Conservation (phyloP, 23 red algal species). For the Gracilaria vermiculophylla region DNA sequence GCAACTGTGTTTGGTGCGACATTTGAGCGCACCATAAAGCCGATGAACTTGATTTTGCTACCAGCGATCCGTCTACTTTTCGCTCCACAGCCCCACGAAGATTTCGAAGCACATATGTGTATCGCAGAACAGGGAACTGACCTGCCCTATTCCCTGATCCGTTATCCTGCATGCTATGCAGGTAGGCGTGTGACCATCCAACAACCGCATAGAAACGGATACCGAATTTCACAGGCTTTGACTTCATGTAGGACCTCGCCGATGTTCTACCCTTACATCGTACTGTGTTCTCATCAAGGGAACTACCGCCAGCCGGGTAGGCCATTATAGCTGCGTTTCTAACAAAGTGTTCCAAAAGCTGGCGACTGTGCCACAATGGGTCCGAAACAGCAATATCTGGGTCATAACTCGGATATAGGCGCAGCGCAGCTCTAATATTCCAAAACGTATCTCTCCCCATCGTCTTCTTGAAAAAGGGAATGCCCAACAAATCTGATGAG, state of each 20-base stretch:
- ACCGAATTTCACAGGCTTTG: conserved; percentile 13
- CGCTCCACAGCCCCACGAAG: conserved; percentile 14
- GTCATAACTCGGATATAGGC: neutral
- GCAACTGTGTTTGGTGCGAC: neutral
- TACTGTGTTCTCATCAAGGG: conserved; percentile 1
- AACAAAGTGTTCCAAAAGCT: neutral
- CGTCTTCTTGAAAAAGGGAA: neutral
- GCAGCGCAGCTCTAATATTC: neutral
- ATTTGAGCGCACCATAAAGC: neutral
- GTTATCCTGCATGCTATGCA: neutral
- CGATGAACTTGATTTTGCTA: neutral
- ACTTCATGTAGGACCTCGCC: neutral
- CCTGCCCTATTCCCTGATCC: neutral
- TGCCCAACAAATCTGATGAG: neutral
- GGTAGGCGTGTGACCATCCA: neutral
- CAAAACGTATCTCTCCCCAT: neutral
- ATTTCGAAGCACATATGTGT: neutral
- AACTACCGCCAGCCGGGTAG: neutral
- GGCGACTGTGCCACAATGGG: conserved; percentile 2
- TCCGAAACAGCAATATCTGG: neutral
- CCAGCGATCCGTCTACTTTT: neutral
- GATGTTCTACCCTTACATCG: neutral
- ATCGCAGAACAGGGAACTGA: neutral
- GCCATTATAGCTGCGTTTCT: conserved; percentile 3
- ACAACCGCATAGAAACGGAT: conserved; percentile 3